phyloP scores from a whole-genome alignment of 2,329 filamentous ascomycete genomes.

The Fusarium bulbicola region DNA sequence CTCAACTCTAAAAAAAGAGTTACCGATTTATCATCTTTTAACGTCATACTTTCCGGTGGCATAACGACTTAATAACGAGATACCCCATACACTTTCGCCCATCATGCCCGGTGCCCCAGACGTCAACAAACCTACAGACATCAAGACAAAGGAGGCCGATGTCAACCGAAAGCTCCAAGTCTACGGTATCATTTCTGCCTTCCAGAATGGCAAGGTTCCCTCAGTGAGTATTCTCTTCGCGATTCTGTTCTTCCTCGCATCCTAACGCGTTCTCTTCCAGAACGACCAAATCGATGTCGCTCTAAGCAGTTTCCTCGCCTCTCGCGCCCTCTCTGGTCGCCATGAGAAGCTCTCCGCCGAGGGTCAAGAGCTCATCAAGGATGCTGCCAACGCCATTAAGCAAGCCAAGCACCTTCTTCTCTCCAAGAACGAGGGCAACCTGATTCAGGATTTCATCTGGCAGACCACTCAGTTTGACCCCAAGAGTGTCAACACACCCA shows the following conservation, averaged over 20 bases:
- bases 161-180: conserved; percentile 95
- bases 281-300: conserved; percentile 97
- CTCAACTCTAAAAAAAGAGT: conserved; percentile 11
- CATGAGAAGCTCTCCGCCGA: conserved; percentile 83
- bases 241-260: background rate
- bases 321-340: conserved; percentile 74
- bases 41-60: conserved; percentile 5
- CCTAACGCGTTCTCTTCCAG: conserved; percentile 51
- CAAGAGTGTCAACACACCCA: conserved; percentile 68
- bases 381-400: conserved; percentile 81
- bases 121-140: conserved; percentile 79
- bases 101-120: conserved; percentile 51
- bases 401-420: conserved; percentile 86
- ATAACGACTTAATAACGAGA: conserved; percentile 29
- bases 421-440: conserved; percentile 93
- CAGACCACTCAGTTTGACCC: conserved; percentile 81
- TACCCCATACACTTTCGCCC: conserved; percentile 24
- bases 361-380: conserved; percentile 79
- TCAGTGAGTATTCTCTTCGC: conserved; percentile 66
- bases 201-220: conserved; percentile 88
- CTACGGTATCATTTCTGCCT: conserved; percentile 89
- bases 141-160: conserved; percentile 81
- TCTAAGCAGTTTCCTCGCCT: conserved; percentile 85
- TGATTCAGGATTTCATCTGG: conserved; percentile 97
- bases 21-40: background rate